Base-by-base conservation (phyloP, 78 protist species). In the Dictyostelium discoideum region DNA sequence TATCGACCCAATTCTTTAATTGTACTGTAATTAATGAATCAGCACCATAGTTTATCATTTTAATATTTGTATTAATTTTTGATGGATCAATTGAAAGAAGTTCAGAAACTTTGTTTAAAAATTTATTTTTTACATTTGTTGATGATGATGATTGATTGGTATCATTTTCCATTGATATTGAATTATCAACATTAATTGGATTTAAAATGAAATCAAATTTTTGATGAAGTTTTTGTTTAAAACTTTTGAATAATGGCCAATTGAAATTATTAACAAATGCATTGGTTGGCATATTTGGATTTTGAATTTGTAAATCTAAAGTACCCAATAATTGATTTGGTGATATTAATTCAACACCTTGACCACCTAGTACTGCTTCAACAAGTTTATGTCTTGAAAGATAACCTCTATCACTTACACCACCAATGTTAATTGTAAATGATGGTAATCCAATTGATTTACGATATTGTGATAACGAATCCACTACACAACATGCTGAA, bases 401-500 rank as follows among this genome's bases (percentile, higher is more conserved):
- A 10, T 72, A 26, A 46, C 69, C 69, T 20, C 69, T 57, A 6
- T 57, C n/a, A 57, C 69, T 57, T 16, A 93, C 26, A 16, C 92
- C 79, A 46, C 98, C 98, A 92, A 93, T 89, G 29, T 77, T 60
- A 20, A 96, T 50, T 13, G 80, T 20, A 13, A 84, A 46, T 0
- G 90, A 87, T 37, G 78, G 42, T 4, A 73, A 8, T 16, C 69
- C 83, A 73, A 73, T 10, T 50, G 46, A 72, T 32, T 9, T 85
- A 18, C 85, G 22, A 50, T 81, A 81, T 29, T 54, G 54, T 5
- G 85, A n/a, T 14, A 81, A 29, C 29, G 73, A 50, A 3, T 81
- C 85, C 5, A 54, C n/a, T 10, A 54, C 73, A 14, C 22, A 11
- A 32, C 29, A n/a, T 54, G 85, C 85, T n/a, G 46, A 26, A 37